A percentile compares a stretch with the other conserved stretches of the same genome.
Conservation (phyloP, 331 rosid genomes). For the Cucumis variabilis region DNA sequence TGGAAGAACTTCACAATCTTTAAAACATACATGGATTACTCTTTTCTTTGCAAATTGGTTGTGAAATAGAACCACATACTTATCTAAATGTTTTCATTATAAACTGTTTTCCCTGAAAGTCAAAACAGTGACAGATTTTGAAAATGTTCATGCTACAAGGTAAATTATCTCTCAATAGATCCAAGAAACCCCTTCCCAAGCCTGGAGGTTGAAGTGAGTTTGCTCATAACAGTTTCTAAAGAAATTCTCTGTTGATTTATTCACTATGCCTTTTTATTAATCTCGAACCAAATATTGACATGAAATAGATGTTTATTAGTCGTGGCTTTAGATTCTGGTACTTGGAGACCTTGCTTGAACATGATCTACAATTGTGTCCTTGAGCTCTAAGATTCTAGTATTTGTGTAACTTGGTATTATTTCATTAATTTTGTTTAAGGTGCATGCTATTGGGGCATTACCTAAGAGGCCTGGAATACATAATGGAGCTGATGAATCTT, state of each 20-base stretch:
- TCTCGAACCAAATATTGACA: neutral
- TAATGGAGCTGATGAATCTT: slow-evolving; percentile 78
- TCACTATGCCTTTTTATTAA: neutral
- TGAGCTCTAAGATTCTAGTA: neutral
- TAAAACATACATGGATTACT: too few relatives aligned
- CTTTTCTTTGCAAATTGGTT: too few relatives aligned
- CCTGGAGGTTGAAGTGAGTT: neutral
- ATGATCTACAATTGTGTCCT: too few relatives aligned
- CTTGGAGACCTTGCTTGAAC: neutral
- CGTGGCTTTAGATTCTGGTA: neutral
- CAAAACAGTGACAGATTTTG: neutral
- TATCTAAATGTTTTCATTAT: neutral
- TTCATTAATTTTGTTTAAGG: slow-evolving; percentile 45
- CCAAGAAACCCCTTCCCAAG: neutral
- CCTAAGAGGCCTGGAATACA: slow-evolving; percentile 89
- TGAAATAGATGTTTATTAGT: neutral
- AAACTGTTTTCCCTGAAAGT: neutral
- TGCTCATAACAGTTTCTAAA: neutral
- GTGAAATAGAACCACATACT: too few relatives aligned
- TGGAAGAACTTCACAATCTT: neutral
- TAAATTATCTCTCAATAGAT: too few relatives aligned
- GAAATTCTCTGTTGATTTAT: neutral
- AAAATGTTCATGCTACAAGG: neutral
- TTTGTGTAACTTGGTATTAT: neutral
- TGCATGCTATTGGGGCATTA: slow-evolving; percentile 95